These are phyloP conservation scores for Paspalum notatum DNA, from an alignment of 176 grass and related monocot genomes.

Conservation along the genomic window DNA sequence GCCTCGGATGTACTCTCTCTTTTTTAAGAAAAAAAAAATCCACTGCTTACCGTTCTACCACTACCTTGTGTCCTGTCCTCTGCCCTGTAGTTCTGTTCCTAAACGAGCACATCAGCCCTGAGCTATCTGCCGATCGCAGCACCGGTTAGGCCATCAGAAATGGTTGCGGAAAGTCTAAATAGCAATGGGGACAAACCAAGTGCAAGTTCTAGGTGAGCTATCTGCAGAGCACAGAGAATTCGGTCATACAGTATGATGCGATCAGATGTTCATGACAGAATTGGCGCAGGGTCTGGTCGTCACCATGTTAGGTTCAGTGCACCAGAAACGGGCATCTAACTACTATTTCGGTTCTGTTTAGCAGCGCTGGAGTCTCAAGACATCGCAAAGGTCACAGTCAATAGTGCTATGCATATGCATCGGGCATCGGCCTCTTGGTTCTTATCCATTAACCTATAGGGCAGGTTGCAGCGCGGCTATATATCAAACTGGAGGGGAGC, in stretches of 20 bases:
- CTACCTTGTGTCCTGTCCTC: neutral
- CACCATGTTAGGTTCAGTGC: conserved; percentile 23
- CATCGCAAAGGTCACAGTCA: conserved; percentile 6
- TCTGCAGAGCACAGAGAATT: neutral
- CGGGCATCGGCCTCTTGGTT: neutral
- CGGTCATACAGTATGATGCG: neutral
- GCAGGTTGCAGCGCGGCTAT: conserved; percentile 21
- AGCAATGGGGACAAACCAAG: neutral
- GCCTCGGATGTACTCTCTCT: neutral
- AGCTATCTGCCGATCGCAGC: neutral
- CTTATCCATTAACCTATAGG: conserved; percentile 15
- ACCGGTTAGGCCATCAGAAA: conserved; percentile 28
- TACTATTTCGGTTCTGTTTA: neutral
- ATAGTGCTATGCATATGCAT: neutral
- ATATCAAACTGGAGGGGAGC: conserved; percentile 7
- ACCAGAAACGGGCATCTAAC: neutral
- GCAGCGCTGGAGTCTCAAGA: neutral
- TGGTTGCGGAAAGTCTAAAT: neutral
- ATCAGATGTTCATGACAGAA: neutral
- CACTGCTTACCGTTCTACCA: too few relatives aligned
- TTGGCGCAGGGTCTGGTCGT: neutral
- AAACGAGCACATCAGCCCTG: neutral
- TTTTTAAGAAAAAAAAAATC: neutral
- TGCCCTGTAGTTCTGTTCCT: neutral
- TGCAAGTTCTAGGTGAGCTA: neutral